Evolutionary conservation across 208 protist genomes (phyloP), one percentile per base, ranked within the genome.

Genomic region (Lotmaria passim): DNA sequence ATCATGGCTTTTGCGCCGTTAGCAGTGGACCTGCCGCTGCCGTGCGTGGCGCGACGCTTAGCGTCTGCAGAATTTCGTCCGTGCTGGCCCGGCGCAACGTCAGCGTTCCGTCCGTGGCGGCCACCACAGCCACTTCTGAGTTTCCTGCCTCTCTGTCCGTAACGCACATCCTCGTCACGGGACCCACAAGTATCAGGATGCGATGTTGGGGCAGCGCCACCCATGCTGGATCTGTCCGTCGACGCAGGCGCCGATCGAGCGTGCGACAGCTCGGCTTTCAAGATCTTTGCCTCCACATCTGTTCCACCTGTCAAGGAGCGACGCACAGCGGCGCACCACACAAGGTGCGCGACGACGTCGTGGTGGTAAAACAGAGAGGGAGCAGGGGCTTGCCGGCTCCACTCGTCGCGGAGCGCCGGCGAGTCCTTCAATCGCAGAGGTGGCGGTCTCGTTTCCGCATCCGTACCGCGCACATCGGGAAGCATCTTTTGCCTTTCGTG

Each of bases 241-340:
- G 8, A 21, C n/a, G 12, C 30, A 15, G 28, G 14, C 23, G 23
- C 7, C 38, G 46, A 55, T 24, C 58, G 41, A 12, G 85, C 78
- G 43, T 68, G 75, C 3, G 91, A 73, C 53, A 82, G 81, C 60
- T 93, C 85, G 0, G 84, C 69, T 1, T 80, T 74, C 92, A 89
- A 96, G 33, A 94, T 65, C 69, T 96, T 96, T 51, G 95, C 86
- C n/a, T 91, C 79, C 0, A 89, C 92, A 73, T 96, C 92, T 41
- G 69, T 68, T 2, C 81, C 78, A 2, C 78, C 86, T 4, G 87
- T 96, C 58, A 95, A 69, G 69, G 90, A 95, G 46, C 87, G 75
- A 12, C 69, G 68, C n/a, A 71, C 81, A 11, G 71, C 77, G 33
- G 81, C 64, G 51, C 85, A 82, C 50, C 82, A 58, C 21, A 93